phyloP scores from a whole-genome alignment of 75 land plant genomes.

The Ceratopteris richardii region DNA sequence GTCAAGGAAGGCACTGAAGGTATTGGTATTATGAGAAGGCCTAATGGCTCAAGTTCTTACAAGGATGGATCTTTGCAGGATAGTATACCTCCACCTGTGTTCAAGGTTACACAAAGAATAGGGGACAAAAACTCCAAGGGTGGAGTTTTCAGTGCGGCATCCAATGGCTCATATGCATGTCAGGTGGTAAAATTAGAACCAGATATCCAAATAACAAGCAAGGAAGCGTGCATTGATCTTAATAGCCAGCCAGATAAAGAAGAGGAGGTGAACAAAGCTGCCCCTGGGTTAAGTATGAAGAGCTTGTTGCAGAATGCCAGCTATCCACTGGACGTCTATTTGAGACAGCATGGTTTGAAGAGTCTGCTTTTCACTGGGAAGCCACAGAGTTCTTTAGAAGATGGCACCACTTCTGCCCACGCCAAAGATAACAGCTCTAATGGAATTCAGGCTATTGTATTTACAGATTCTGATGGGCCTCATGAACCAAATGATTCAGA shows the following conservation, averaged over 20 bases:
- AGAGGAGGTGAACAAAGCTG: constrained; percentile 39
- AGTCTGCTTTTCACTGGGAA: constrained; percentile 8
- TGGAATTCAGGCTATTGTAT: too few species aligned
- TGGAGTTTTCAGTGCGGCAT: not conserved
- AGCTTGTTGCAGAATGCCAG: constrained; percentile 53
- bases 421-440: too few species aligned
- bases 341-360: constrained; percentile 48
- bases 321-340: constrained; percentile 45
- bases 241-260: constrained; percentile 89
- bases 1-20: not conserved
- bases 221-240: constrained; percentile 53
- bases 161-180: not conserved
- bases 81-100: not conserved
- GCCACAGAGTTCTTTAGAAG: too few species aligned
- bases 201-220: not conserved
- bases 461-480: too few species aligned
- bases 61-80: not conserved
- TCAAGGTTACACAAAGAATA: not conserved
- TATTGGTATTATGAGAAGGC: not conserved
- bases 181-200: not conserved
- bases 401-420: too few species aligned
- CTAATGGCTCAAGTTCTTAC: not conserved
- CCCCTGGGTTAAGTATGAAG: constrained; percentile 46
- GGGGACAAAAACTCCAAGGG: not conserved
- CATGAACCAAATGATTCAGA: too few species aligned